These are phyloP conservation scores for Entomortierella chlamydospora DNA, from an alignment of 192 early-diverging fungal species.

Conservation along the genomic window DNA sequence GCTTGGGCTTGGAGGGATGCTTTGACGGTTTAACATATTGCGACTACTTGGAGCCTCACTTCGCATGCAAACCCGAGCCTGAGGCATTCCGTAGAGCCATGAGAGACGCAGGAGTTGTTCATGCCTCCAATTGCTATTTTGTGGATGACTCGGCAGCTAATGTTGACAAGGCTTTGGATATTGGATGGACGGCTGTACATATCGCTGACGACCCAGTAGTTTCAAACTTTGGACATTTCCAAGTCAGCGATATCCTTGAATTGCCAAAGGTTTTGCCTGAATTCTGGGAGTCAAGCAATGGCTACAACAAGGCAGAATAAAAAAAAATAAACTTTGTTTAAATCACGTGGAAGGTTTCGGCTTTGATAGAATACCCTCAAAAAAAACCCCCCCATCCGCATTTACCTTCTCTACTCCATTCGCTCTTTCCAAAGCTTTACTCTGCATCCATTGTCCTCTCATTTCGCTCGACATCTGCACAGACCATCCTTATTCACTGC, in stretches of 20 bases:
- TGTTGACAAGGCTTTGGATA: slow-evolving; percentile 68
- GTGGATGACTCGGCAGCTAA: slow-evolving; percentile 81
- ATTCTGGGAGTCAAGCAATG: slow-evolving; percentile 52
- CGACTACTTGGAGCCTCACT: slow-evolving; percentile 74
- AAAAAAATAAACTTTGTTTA: not conserved
- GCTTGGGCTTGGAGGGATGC: slow-evolving; percentile 73
- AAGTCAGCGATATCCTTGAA: slow-evolving; percentile 70
- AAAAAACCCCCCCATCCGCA: too few species aligned
- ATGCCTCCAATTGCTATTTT: slow-evolving; percentile 72
- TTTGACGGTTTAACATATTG: slow-evolving; percentile 84
- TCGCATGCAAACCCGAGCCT: slow-evolving; percentile 77
- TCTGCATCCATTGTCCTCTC: not conserved
- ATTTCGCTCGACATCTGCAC: not conserved
- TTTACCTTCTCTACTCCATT: not conserved
- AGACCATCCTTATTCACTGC: not conserved
- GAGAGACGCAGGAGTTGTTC: slow-evolving; percentile 70
- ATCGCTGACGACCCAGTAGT: slow-evolving; percentile 57
- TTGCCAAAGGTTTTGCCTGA: slow-evolving; percentile 72
- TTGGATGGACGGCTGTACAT: slow-evolving; percentile 65
- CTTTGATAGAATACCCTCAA: too few species aligned
- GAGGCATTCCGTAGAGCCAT: slow-evolving; percentile 71
- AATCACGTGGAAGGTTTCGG: not conserved
- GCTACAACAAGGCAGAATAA: not conserved
- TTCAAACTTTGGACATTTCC: slow-evolving; percentile 63
- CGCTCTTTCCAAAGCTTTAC: not conserved